Conservation (phyloP, 768 basidiomycete genomes). For the Suillus sp. region DNA sequence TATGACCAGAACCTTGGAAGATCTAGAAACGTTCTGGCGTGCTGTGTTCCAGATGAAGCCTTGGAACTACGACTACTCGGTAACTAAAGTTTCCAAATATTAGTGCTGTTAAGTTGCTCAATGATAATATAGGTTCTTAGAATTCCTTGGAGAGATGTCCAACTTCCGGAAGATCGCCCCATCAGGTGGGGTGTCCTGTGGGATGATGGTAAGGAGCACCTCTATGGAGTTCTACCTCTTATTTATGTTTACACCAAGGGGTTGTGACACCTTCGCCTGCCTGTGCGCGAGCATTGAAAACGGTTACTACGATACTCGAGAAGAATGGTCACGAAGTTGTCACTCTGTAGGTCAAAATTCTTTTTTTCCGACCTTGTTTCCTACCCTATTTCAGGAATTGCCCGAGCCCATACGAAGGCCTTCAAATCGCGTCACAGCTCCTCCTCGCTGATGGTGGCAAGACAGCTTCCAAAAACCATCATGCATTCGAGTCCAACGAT, state of each 20-base stretch:
- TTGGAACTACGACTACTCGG: slow-evolving; percentile 65
- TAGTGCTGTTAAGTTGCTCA: not conserved
- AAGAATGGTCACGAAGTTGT: slow-evolving; percentile 52
- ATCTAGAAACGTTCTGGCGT: slow-evolving; percentile 68
- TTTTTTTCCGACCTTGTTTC: not conserved
- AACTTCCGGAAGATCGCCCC: slow-evolving; percentile 47
- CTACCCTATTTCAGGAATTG: slow-evolving; percentile 19
- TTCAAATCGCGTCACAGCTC: slow-evolving; percentile 54
- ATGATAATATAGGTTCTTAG: slow-evolving; percentile 29
- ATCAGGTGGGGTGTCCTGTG: slow-evolving; percentile 66
- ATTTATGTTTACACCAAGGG: slow-evolving; percentile 39
- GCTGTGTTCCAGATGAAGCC: slow-evolving; percentile 60
- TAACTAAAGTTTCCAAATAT: slow-evolving; percentile 20
- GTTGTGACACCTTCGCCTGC: slow-evolving; percentile 61
- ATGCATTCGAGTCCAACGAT: slow-evolving; percentile 49
- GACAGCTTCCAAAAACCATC: slow-evolving; percentile 37
- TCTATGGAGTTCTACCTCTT: not conserved
- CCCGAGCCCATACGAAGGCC: slow-evolving; percentile 54
- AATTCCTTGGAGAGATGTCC: slow-evolving; percentile 41
- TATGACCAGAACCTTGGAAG: slow-evolving; percentile 61
- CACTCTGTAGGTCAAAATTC: slow-evolving; percentile 46
- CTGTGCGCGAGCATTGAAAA: slow-evolving; percentile 53
- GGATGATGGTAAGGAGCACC: slow-evolving; percentile 51
- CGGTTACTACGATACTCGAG: slow-evolving; percentile 45
- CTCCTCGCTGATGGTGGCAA: slow-evolving; percentile 53